phyloP scores from a whole-genome alignment of 129 eudicot genomes.

The Chrysanthemum lavandulifolium region DNA sequence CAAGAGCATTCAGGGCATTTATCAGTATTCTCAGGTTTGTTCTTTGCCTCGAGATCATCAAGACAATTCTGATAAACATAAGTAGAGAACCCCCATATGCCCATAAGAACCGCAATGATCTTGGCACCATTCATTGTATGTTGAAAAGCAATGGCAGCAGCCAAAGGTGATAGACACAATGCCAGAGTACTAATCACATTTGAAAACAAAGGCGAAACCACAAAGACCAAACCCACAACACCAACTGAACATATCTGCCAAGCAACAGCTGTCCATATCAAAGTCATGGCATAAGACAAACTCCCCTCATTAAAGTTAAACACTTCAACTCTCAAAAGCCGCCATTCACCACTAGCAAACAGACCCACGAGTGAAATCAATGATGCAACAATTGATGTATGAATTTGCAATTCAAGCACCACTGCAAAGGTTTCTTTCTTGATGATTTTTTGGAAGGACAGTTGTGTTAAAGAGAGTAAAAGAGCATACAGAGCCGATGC shows the following conservation, averaged over 20 bases:
- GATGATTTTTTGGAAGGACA: slow-evolving; percentile 51
- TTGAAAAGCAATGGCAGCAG: slow-evolving; percentile 47
- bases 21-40: background rate
- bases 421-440: slow-evolving; percentile 65
- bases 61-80: slow-evolving; percentile 61
- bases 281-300: slow-evolving; percentile 58
- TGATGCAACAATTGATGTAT: slow-evolving; percentile 60
- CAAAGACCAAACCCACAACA: slow-evolving; percentile 63
- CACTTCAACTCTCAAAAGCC: slow-evolving; percentile 47
- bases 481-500: slow-evolving; percentile 74
- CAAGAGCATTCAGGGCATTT: slow-evolving; percentile 8
- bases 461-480: slow-evolving; percentile 67
- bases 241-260: slow-evolving; percentile 89
- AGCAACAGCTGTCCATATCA: slow-evolving; percentile 59
- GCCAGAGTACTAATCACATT: slow-evolving; percentile 66
- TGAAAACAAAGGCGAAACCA: slow-evolving; percentile 72
- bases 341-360: slow-evolving; percentile 87
- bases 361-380: slow-evolving; percentile 57
- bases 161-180: slow-evolving; percentile 65
- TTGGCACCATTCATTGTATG: slow-evolving; percentile 56
- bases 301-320: slow-evolving; percentile 43
- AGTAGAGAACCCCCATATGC: slow-evolving; percentile 68
- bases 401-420: slow-evolving; percentile 75
- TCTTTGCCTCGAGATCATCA: slow-evolving; percentile 43
- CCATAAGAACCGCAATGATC: slow-evolving; percentile 62